Conservation (phyloP, 768 basidiomycete species). For the Xerocomellus intermedius region DNA sequence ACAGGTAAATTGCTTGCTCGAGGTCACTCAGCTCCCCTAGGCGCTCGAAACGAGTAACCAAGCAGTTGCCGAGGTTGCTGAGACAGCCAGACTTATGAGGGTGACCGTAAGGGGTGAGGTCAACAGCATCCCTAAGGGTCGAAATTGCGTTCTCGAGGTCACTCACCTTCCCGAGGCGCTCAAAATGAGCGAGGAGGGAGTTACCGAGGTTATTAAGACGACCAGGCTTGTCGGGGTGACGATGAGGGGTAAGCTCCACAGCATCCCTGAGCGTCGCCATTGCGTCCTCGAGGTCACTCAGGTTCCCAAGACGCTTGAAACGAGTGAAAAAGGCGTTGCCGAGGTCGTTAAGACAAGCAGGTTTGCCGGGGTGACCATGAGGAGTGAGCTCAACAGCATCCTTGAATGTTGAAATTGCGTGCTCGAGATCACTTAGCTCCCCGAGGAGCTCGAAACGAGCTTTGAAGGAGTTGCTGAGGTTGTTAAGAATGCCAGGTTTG, state of each 20-base stretch:
- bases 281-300: background rate
- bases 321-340: background rate
- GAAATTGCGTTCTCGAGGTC: background rate
- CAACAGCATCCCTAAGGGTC: background rate
- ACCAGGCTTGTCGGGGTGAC: background rate
- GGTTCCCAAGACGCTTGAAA: background rate
- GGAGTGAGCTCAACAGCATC: too few species aligned
- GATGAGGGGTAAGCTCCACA: background rate
- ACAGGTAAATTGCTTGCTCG: background rate
- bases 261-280: background rate
- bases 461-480: background rate
- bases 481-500: background rate
- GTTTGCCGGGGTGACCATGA: too few species aligned
- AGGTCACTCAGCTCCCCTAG: background rate
- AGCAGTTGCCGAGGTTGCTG: background rate
- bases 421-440: background rate
- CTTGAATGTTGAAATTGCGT: background rate
- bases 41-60: background rate
- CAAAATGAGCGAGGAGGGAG: background rate
- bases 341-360: too few species aligned
- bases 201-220: background rate
- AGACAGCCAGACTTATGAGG: background rate
- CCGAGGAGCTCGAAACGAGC: background rate
- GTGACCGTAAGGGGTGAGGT: constrained; percentile 1
- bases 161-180: background rate